These are phyloP conservation scores for Dendrobium catenatum DNA, from an alignment of 106 monocot genomes.

Conservation along the genomic window DNA sequence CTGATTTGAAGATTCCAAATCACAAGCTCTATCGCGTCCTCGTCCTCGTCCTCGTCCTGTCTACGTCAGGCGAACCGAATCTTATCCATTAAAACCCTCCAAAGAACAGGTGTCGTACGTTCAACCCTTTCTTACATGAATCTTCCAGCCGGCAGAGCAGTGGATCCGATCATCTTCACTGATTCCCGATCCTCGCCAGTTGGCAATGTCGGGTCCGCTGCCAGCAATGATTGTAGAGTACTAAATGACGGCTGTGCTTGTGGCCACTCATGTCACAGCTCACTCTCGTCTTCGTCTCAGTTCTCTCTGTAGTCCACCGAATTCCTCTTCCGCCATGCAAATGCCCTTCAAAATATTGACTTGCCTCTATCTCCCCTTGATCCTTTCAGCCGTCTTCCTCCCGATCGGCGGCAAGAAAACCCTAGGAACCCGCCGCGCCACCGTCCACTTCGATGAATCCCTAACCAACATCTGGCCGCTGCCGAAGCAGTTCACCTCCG, in stretches of 20 bases:
- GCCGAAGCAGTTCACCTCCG: slow-evolving; percentile 41
- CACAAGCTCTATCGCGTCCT: too few species aligned
- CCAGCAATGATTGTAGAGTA: background rate
- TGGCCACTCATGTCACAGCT: background rate
- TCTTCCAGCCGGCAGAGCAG: too few species aligned
- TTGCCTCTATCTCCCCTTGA: background rate
- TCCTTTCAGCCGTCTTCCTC: background rate
- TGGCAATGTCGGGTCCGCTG: background rate
- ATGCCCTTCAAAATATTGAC: background rate
- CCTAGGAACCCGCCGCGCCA: slow-evolving; percentile 3
- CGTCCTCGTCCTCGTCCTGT: too few species aligned
- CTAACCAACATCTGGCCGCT: slow-evolving; percentile 78
- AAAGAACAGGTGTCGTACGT: too few species aligned
- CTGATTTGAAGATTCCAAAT: too few species aligned
- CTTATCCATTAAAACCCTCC: too few species aligned
- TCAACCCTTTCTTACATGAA: too few species aligned
- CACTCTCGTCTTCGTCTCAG: background rate
- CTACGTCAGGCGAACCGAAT: too few species aligned
- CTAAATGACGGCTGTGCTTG: background rate
- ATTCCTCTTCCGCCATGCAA: background rate
- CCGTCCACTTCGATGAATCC: slow-evolving; percentile 13
- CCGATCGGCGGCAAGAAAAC: slow-evolving; percentile 6
- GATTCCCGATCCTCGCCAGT: background rate
- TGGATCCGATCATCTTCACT: too few species aligned
- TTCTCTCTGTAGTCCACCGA: background rate